Evolutionary conservation across 2,329 filamentous ascomycete species (phyloP), one percentile per base, ranked within the genome.

Genomic region (Aspergillus ruber): DNA sequence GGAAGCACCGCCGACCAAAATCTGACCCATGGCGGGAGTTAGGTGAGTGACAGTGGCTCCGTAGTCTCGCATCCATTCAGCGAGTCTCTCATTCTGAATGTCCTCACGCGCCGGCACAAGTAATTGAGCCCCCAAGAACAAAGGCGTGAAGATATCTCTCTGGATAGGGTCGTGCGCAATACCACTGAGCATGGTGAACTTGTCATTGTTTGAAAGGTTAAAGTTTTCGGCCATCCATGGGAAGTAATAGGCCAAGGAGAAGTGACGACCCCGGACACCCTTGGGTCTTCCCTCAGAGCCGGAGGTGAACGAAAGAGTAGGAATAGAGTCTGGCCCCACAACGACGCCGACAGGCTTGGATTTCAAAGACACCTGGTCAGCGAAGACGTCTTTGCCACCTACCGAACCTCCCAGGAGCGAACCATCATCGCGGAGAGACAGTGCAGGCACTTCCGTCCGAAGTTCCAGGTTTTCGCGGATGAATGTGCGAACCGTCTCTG

Each of bases 11-110:
- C 90, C 90, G 13, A 91, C 84, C 2, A 97, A 74, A 51, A 97
- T 93, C 59, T 96, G 88, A 47, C 90, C 90, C 90, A 97, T 96
- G 49, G 93, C 93, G 7, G 93, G 93, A 1, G 93, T 98, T 35
- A 97, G 72, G 68, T 97, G 93, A 9, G 86, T 89, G 15, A 90
- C 86, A 13, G 84, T 95, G 2, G 87, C 82, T 47, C 78, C 72
- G 61, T 86, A 81, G 45, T 85, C 80, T 45, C 78, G 76, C 78
- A 96, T 88, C 93, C 93, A 98, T 62, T 95, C 89, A 3, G 85
- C 85, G 12, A 96, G 75, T 59, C 78, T 84, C 69, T 95, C 90
- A 64, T 96, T 86, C 46, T 85, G 81, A 50, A 97, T 97, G 57
- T 90, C 83, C 53, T 95, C 90, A 49, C 80, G 80, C 9, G 87